Evolutionary conservation across 306 rosid species (phyloP).

Genomic region (peach (Prunus persica)): Prunus_persica_NCBIv2 NC_034009.1:34265001-34265500

Average conservation of each 20-base stretch:
- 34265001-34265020: background rate
- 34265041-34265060: background rate
- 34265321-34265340: conserved; percentile 81
- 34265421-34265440: background rate
- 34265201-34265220: conserved; percentile 99
- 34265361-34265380: conserved; percentile 96
- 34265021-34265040: background rate
- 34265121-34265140: background rate
- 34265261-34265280: conserved; percentile 63
- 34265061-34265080: background rate
- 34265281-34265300: conserved; percentile 85
- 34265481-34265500: conserved; percentile 67
- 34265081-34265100: no score
- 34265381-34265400: conserved; percentile 81
- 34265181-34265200: conserved; percentile 85
- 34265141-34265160: conserved; percentile 68
- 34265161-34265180: conserved; percentile 74
- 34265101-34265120: background rate
- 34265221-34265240: conserved; percentile 95
- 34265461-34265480: conserved; percentile 5
- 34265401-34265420: conserved; percentile 11
- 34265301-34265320: conserved; percentile 73
- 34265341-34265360: conserved; percentile 81
- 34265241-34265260: conserved; percentile 79
- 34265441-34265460: background rate